Evolutionary conservation across 306 rosid genomes (phyloP), one percentile per base, ranked within the genome.

Genomic region (Cicer chorassanicum): DNA sequence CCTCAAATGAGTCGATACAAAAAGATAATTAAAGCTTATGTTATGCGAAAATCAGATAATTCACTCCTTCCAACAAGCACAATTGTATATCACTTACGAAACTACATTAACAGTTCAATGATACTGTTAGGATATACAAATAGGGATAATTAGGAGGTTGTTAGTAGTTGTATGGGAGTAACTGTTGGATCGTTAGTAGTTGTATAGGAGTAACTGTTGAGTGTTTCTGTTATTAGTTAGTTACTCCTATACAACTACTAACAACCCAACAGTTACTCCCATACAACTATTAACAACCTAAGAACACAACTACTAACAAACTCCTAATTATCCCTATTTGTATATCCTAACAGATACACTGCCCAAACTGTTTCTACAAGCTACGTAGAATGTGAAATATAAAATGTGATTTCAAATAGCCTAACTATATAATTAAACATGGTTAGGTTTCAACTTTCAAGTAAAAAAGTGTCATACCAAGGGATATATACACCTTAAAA

Each of bases 401-500:
- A 64, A 53, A 38, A 65, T 16, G 8, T 54, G 9, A 42, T 42
- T 61, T 62, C 72, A 44, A 55, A 65, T 43, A 45, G 54, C 3
- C 51, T 38, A 15, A 18, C 10, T 18, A 16, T 18, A 16, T 48
- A 79, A 53, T 16, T 65, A 65, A 65, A 65, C 19, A 24, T 19
- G 14, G 41, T 12, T 72, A 66, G 39, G 44, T 51, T 63, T 21
- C 19, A 62, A 62, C 39, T 51, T 63, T 21, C 19, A 62, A 62
- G 39, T 34, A 41, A 56, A 42, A 79, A 55, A 63, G 18, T 54
- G 43, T 18, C 86, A 64, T 89, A 93, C 97, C 93, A 70, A 92
- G 80, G 48, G 97, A 92, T 64, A 92, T 72, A 86, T 92, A 94
- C 72, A 92, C 78, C 73, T 76, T 90, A 80, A 86, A 90, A 49